Evolutionary conservation across 2,329 filamentous ascomycete genomes (phyloP), one percentile per base, ranked within the genome.

Genomic region (Penicillium sp.): DNA sequence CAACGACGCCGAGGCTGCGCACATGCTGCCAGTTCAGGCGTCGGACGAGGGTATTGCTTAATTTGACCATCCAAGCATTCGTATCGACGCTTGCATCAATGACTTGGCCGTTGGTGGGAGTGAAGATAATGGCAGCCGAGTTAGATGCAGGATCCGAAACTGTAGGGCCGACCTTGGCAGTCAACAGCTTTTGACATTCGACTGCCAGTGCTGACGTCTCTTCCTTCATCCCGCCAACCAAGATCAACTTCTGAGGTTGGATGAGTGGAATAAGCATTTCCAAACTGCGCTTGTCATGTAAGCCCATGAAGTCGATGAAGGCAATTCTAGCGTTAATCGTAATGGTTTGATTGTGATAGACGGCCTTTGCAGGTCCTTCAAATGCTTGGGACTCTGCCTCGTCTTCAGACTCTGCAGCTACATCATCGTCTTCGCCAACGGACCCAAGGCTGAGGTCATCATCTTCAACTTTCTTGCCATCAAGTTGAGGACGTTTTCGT

Each of bases 31-130:
- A 97, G 67, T 90, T 90, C 56, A 99, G 81, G 63, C 88, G 88
- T 73, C 90, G 90, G 55, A 96, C 89, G 18, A 99, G 84, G 41
- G 84, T 79, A 62, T 93, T 90, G 45, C 90, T 91, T 16, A 99
- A 81, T 73, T 92, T 96, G 56, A 99, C 89, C 23, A 90, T 87
- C 94, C 95, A 99, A 4, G 94, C 92, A 70, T 97, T 97, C 5
- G 93, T 97, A 70, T 99, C 94, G 39, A 97, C 93, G 67, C 92
- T 97, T 11, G 93, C 94, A 71, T 99, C 87, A 39, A 99, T 81
- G 13, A 81, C 78, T 32, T 82, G 78, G 23, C 91, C 91, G n/a
- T 90, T 78, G 9, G 77, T 73, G 1, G 94, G 94, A 0, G 90
- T 91, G 69, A 93, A 93, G 5, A 99, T 90, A 59, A 92, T 86